Evolutionary conservation across 768 basidiomycete genomes (phyloP).

Genomic region (Trametopsis cervina): DNA sequence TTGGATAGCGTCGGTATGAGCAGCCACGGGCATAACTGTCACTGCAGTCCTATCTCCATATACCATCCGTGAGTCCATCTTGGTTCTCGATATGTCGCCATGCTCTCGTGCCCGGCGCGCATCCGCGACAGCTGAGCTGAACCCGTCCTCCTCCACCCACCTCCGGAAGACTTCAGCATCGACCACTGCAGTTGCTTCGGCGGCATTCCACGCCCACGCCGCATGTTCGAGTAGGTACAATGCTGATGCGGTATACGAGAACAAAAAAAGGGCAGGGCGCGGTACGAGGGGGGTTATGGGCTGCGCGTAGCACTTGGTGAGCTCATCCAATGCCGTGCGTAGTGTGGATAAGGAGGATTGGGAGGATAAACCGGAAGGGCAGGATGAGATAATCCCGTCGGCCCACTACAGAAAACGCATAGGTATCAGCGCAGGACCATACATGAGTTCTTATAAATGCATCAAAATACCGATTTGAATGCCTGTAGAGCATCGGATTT

Average conservation of each 20-base stretch:
- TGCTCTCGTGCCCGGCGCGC: constrained; percentile 14
- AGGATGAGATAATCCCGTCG: constrained; percentile 32
- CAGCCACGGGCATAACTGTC: no score
- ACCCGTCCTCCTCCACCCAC: constrained; percentile 40
- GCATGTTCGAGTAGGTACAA: constrained; percentile 64
- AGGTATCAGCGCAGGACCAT: constrained; percentile 3
- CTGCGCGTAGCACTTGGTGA: constrained; percentile 33
- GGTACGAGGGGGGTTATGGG: constrained; percentile 42
- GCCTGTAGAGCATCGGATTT: constrained; percentile 37
- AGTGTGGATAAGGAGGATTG: constrained; percentile 23
- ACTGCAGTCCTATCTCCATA: no score
- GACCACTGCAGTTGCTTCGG: constrained; percentile 23
- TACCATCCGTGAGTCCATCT: constrained; percentile 14
- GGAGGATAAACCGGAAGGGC: constrained; percentile 29
- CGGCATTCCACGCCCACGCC: constrained; percentile 41
- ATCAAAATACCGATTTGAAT: constrained; percentile 41
- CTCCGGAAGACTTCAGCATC: constrained; percentile 48
- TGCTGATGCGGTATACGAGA: constrained; percentile 47
- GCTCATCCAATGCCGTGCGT: constrained; percentile 30
- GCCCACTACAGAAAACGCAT: constrained; percentile 41
- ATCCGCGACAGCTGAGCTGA: constrained; percentile 23
- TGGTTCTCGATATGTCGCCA: background rate
- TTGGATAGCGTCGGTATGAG: no score
- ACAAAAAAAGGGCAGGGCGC: constrained; percentile 51
- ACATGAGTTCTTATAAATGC: background rate